Evolutionary conservation across 331 rosid species (phyloP).

Genomic region (Spiraea crenata): DNA sequence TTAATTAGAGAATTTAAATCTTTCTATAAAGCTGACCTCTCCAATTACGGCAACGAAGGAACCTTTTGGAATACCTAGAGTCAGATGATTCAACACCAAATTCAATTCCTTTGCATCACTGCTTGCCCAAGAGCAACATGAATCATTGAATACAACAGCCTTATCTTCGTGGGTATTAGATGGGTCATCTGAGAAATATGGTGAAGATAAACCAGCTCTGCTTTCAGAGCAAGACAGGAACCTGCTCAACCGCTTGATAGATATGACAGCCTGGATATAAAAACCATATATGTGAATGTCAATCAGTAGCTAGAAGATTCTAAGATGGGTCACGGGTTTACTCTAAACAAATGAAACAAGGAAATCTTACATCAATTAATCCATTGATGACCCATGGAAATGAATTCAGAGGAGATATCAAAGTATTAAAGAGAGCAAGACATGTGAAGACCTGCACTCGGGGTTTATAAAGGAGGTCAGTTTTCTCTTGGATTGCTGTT

Average conservation of each 20-base stretch:
- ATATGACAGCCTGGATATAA: conserved; percentile 65
- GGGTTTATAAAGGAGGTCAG: conserved; percentile 24
- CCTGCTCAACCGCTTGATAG: conserved; percentile 72
- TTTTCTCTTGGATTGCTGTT: conserved; percentile 14
- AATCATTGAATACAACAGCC: conserved; percentile 56
- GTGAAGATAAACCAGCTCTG: conserved; percentile 38
- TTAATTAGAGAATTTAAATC: conserved; percentile 9
- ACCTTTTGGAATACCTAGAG: conserved; percentile 63
- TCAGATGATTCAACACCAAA: conserved; percentile 56
- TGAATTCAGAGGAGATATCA: conserved; percentile 93
- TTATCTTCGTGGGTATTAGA: conserved; percentile 37
- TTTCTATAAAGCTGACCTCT: conserved; percentile 59
- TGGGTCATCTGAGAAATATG: conserved; percentile 33
- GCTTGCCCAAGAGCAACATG: conserved; percentile 83
- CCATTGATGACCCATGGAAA: conserved; percentile 99
- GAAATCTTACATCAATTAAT: conserved; percentile 82
- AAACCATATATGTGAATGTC: conserved; percentile 18
- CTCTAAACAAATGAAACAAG: conserved; percentile 14
- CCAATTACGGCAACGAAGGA: conserved; percentile 77
- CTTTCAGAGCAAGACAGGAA: conserved; percentile 74
- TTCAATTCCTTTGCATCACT: conserved; percentile 55
- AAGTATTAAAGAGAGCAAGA: conserved; percentile 84
- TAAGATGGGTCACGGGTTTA: conserved; percentile 2
- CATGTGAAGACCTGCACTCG: conserved; percentile 93
- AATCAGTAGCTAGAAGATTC: conserved; percentile 4